Evolutionary conservation across 169 alveolate species (phyloP), one percentile per base, ranked within the genome.

Genomic region (Toxoplasma gondii): DNA sequence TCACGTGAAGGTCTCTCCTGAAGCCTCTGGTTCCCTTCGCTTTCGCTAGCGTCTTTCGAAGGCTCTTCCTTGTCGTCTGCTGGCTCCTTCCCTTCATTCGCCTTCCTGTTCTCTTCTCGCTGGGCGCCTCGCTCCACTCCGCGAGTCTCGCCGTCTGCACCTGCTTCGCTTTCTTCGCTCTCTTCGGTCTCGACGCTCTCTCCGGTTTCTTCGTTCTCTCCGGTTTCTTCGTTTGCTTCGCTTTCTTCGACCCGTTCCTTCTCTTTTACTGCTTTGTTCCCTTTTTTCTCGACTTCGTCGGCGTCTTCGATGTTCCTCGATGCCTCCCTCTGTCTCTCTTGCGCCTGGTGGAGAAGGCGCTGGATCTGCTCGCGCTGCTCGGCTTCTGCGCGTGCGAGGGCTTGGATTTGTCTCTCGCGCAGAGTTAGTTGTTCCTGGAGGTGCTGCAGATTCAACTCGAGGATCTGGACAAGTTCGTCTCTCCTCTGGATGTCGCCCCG

Each of bases 351-450:
- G 44, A 19, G 16, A 45, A n/a, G 86, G 19, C 1, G 86, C 86
- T 1, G 9, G 45, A 78, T 36, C 53, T 82, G 53, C 39, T 82
- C 67, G 69, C 38, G 54, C 67, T 82, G 90, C 90, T 82, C 45
- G 12, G 43, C 49, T 16, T 74, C 49, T 12, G n/a, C 27, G 1
- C 39, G 27, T 67, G 16, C 90, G 69, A 82, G 53, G 19, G 34
- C 17, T 36, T 36, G 43, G 38, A 82, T 12, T 34, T 41, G 90
- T 7, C 64, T 12, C 67, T 82, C 90, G 69, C 90, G 90, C 31
- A 82, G 41, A 22, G 67, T 36, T 31, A 82, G 90, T 31, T 82
- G 90, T 67, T 82, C 67, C 41, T 82, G 90, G 69, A 41, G 64
- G 19, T 82, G 64, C 41, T 16, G 67, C 34, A 82, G 38, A 17